Conservation (phyloP, 495 filamentous ascomycete species). For the Penicillium pulvis region DNA sequence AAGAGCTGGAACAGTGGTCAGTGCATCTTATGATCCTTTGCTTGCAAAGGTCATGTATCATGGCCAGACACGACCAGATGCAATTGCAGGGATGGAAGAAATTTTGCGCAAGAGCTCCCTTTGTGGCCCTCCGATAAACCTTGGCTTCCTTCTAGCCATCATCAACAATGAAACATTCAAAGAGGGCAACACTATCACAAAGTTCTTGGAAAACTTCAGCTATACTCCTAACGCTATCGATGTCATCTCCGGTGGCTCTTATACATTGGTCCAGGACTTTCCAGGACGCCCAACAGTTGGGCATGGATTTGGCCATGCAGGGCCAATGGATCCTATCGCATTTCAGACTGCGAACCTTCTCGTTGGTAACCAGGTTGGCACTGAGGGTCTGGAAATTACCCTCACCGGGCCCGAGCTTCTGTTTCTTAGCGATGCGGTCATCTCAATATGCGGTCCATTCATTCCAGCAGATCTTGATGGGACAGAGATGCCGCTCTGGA, state of each 20-base stretch:
- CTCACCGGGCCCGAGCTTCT: conserved; percentile 58
- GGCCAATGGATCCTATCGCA: conserved; percentile 49
- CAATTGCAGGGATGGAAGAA: conserved; percentile 46
- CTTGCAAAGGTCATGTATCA: conserved; percentile 64
- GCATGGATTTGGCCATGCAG: conserved; percentile 51
- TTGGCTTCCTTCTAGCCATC: conserved; percentile 50
- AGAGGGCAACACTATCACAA: conserved; percentile 32
- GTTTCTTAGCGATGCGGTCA: conserved; percentile 50
- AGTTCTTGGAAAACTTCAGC: conserved; percentile 52
- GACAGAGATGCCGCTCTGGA: too few species aligned
- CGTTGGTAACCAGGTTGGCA: conserved; percentile 54
- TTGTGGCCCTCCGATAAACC: conserved; percentile 59
- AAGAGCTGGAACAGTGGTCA: conserved; percentile 53
- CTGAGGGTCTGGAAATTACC: conserved; percentile 61
- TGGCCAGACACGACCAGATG: conserved; percentile 37
- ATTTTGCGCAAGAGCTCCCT: conserved; percentile 46
- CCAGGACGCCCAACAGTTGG: conserved; percentile 55
- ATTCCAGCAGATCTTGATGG: too few species aligned
- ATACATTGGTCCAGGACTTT: conserved; percentile 61
- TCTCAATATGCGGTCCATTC: conserved; percentile 50
- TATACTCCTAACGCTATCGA: conserved; percentile 55
- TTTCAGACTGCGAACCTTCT: conserved; percentile 51
- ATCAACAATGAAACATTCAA: conserved; percentile 48
- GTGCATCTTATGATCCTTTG: conserved; percentile 27
- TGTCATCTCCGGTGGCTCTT: conserved; percentile 56